Percentiles rank a stretch among this genome's conserved stretches.
Conservation (phyloP, 805 yeast genomes). For the Monosporozyma aquatica region DNA sequence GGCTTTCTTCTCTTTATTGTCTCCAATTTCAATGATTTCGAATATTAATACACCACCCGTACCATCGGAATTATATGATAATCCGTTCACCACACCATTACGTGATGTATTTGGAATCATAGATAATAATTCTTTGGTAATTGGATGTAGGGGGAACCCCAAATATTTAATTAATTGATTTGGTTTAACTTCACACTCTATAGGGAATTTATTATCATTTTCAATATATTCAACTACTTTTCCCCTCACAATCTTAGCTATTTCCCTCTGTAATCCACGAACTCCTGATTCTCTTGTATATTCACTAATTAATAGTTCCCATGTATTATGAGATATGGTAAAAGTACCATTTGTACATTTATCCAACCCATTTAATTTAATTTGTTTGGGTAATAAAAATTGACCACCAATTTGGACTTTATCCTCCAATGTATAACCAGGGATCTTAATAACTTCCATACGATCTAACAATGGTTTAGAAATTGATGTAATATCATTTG, state of each 20-base stretch:
- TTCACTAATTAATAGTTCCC: conserved; percentile 61
- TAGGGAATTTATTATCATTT: conserved; percentile 20
- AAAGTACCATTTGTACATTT: conserved; percentile 52
- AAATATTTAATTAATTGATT: conserved; percentile 58
- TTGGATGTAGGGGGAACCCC: conserved; percentile 51
- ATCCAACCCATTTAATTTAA: conserved; percentile 70
- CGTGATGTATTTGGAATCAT: conserved; percentile 40
- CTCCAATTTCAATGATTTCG: conserved; percentile 62
- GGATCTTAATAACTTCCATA: conserved; percentile 91
- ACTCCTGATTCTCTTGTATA: conserved; percentile 96
- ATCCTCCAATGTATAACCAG: conserved; percentile 91
- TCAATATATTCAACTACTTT: conserved; percentile 82
- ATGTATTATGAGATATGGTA: conserved; percentile 52
- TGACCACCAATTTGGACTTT: conserved; percentile 83
- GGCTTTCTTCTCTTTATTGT: conserved; percentile 17
- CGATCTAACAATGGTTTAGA: conserved; percentile 92
- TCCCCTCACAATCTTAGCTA: conserved; percentile 82
- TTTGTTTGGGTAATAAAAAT: conserved; percentile 80
- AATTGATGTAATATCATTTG: conserved; percentile 78
- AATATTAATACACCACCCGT: conserved; percentile 73
- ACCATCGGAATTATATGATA: conserved; percentile 81
- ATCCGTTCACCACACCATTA: conserved; percentile 76
- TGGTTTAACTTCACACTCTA: conserved; percentile 33
- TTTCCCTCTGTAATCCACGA: conserved; percentile 77
- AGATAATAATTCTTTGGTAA: conserved; percentile 36